A percentile compares a stretch with the other conserved stretches of the same genome.
These are phyloP conservation scores for Eimeria falciformis DNA, from an alignment of 169 alveolate species.

Conservation along the genomic window DNA sequence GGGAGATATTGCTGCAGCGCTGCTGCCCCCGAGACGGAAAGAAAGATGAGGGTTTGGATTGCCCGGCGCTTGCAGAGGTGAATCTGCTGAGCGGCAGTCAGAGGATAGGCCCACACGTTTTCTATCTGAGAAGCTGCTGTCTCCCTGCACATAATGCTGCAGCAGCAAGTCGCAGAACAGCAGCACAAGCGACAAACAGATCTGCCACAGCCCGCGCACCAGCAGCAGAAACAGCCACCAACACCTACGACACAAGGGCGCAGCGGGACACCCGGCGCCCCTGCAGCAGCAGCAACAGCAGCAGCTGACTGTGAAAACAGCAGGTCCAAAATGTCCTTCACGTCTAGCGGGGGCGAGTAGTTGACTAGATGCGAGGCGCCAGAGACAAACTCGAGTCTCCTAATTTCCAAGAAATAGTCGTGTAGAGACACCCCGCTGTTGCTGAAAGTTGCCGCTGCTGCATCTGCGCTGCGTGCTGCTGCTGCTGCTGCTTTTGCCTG, in stretches of 20 bases:
- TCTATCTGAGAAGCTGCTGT: neutral
- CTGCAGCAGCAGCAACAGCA: conserved; percentile 64
- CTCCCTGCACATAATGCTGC: conserved; percentile 30
- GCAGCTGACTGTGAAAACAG: conserved; percentile 42
- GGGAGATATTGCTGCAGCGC: conserved; percentile 42
- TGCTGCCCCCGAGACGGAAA: conserved; percentile 7
- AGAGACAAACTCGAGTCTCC: conserved; percentile 62
- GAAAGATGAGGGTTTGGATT: conserved; percentile 49
- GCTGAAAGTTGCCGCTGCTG: conserved; percentile 36
- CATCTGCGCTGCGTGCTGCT: conserved; percentile 27
- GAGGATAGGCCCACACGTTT: conserved; percentile 28
- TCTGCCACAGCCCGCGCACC: neutral
- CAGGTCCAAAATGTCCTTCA: conserved; percentile 51
- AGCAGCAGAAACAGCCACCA: neutral
- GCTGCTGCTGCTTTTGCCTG: conserved; percentile 57
- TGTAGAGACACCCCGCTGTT: conserved; percentile 39
- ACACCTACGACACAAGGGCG: neutral
- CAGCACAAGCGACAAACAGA: neutral
- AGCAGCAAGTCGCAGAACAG: conserved; percentile 13
- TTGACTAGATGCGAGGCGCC: conserved; percentile 59
- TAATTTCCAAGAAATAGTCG: conserved; percentile 50
- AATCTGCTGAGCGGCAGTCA: conserved; percentile 52
- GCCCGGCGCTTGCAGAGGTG: conserved; percentile 66
- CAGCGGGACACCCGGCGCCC: neutral
- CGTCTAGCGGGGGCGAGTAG: conserved; percentile 48